A percentile compares a stretch with the other conserved stretches of the same genome.
Evolutionary conservation across 73 alveolate genomes (phyloP).

Genomic region (Blepharisma japonicum): DNA sequence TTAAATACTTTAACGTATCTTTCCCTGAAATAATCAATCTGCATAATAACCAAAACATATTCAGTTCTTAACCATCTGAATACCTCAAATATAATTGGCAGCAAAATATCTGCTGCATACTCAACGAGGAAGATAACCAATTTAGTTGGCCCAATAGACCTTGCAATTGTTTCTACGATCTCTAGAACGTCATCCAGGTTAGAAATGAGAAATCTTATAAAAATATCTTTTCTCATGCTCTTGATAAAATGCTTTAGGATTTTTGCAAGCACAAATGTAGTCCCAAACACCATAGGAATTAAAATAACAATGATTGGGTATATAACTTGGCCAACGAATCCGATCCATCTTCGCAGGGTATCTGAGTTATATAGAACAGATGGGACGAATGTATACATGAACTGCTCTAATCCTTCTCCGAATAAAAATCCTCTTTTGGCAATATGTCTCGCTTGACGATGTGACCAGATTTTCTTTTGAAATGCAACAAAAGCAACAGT

Average conservation of each 20-base stretch:
- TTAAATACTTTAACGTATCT: neutral
- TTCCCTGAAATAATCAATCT: constrained; percentile 15
- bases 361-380: neutral
- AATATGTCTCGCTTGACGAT: neutral
- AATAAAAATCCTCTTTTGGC: neutral
- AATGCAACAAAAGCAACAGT: neutral
- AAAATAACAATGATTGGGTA: neutral
- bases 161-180: neutral
- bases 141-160: neutral
- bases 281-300: neutral
- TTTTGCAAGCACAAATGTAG: neutral
- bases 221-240: neutral
- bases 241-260: neutral
- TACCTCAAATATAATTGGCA: neutral
- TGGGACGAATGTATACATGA: neutral
- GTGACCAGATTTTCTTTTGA: neutral
- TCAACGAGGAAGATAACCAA: neutral
- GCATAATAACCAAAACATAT: constrained; percentile 13
- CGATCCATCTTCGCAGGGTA: neutral
- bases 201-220: neutral
- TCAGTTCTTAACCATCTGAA: constrained; percentile 18
- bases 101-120: neutral
- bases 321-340: neutral
- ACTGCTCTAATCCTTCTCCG: neutral
- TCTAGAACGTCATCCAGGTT: neutral